Percentiles rank a stretch among this genome's conserved stretches.
Evolutionary conservation across 2,329 filamentous ascomycete genomes (phyloP).

Genomic region (Podosphaera leucotricha): DNA sequence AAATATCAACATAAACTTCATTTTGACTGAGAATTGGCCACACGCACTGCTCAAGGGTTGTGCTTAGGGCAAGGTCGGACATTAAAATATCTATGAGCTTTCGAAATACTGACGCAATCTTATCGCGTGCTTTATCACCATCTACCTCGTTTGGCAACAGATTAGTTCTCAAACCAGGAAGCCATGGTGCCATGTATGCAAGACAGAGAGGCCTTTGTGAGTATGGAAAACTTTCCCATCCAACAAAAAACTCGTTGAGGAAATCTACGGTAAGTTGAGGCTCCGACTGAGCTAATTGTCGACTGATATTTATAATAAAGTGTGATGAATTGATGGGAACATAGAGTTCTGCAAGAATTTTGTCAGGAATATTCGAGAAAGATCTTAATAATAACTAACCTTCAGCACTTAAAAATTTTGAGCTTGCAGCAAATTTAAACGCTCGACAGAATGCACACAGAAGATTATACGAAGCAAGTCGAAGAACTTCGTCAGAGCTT

Average conservation of each 20-base stretch:
- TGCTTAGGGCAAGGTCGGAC: slow-evolving; percentile 32
- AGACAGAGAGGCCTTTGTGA: slow-evolving; percentile 43
- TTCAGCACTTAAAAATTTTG: slow-evolving; percentile 36
- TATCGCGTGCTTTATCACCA: slow-evolving; percentile 41
- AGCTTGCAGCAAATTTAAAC: slow-evolving; percentile 40
- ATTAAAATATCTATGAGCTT: slow-evolving; percentile 43
- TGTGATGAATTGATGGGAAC: slow-evolving; percentile 38
- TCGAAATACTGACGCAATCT: slow-evolving; percentile 36
- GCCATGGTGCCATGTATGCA: slow-evolving; percentile 48
- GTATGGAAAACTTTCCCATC: slow-evolving; percentile 45
- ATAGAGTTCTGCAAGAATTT: slow-evolving; percentile 26
- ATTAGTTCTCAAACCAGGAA: slow-evolving; percentile 34
- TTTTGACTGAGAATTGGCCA: slow-evolving; percentile 42
- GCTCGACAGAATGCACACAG: slow-evolving; percentile 41
- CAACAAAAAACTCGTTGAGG: slow-evolving; percentile 48
- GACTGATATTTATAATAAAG: slow-evolving; percentile 43
- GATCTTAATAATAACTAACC: slow-evolving; percentile 18
- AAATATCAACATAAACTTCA: slow-evolving; percentile 40
- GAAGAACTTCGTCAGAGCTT: slow-evolving; percentile 33
- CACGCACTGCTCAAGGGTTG: slow-evolving; percentile 38
- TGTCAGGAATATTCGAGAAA: slow-evolving; percentile 1
- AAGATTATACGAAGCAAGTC: slow-evolving; percentile 43
- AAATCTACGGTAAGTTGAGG: slow-evolving; percentile 46
- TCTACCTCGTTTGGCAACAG: slow-evolving; percentile 35
- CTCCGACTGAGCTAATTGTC: slow-evolving; percentile 35